Evolutionary conservation across 306 rosid species (phyloP).

Genomic region (Dryas alaskensis): DNA sequence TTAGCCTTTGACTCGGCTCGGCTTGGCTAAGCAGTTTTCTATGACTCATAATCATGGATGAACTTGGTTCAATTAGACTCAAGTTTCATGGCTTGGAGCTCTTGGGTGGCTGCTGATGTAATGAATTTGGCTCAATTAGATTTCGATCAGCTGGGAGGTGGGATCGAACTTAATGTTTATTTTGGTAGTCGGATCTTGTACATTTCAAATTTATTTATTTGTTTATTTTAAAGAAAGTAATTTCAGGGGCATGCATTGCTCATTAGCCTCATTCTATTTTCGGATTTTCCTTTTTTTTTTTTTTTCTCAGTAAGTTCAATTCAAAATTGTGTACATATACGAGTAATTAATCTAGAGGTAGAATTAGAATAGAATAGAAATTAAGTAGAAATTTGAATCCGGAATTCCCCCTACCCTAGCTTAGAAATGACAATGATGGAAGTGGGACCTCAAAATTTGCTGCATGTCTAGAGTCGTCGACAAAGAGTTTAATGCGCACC

Average conservation of each 20-base stretch:
- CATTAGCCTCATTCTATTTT: not conserved
- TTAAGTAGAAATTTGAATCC: not conserved
- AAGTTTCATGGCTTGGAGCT: no score
- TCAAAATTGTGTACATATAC: not conserved
- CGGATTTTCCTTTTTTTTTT: not conserved
- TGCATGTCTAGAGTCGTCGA: not conserved
- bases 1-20: conserved; percentile 48
- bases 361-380: not conserved
- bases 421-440: not conserved
- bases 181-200: conserved; percentile 39
- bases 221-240: conserved; percentile 31
- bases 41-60: no score
- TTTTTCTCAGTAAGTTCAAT: not conserved
- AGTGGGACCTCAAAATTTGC: not conserved
- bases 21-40: no score
- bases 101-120: no score
- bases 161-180: conserved; percentile 15
- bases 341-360: not conserved
- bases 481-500: not conserved
- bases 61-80: no score
- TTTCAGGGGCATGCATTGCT: conserved; percentile 28
- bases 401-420: not conserved
- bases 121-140: conserved; percentile 10
- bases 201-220: conserved; percentile 47
- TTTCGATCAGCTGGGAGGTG: conserved; percentile 5